phyloP scores from a whole-genome alignment of 139 green algal genomes.

The Volvox reticuliferus region DNA sequence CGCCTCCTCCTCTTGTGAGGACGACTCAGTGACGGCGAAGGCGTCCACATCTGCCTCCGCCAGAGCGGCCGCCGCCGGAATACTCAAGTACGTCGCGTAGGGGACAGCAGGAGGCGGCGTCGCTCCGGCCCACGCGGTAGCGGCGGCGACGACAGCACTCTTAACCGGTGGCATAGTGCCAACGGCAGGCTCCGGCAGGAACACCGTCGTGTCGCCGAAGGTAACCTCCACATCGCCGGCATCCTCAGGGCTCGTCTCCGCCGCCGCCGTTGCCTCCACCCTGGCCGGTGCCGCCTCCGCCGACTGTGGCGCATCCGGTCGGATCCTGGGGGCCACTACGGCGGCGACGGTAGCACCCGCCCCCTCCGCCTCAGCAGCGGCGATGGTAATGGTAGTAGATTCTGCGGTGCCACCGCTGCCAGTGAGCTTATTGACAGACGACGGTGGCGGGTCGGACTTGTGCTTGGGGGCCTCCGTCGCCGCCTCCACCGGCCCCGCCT shows the following conservation, averaged over 20 bases:
- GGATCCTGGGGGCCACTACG: too few relatives aligned
- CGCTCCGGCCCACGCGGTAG: neutral
- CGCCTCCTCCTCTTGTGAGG: neutral
- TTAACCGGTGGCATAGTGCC: too few relatives aligned
- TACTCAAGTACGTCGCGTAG: neutral
- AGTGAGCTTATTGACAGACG: too few relatives aligned
- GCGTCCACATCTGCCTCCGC: neutral
- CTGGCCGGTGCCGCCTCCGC: too few relatives aligned
- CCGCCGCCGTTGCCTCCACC: too few relatives aligned
- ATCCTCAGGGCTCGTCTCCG: neutral
- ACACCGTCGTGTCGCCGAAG: neutral
- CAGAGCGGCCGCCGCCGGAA: neutral
- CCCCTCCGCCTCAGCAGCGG: too few relatives aligned
- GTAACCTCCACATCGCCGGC: neutral
- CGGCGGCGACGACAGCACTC: neutral
- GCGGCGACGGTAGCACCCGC: too few relatives aligned
- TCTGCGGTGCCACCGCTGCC: too few relatives aligned
- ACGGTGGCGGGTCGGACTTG: neutral
- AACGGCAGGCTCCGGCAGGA: neutral
- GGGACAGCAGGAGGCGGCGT: neutral
- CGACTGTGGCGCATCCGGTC: too few relatives aligned
- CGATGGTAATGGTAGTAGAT: too few relatives aligned
- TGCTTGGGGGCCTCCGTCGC: neutral
- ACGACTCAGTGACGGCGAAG: neutral
- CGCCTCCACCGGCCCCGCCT: neutral